A percentile compares a stretch with the other conserved stretches of the same genome.
phyloP scores from a whole-genome alignment of 805 yeast genomes.

The Nakazawaea ishiwadae region DNA sequence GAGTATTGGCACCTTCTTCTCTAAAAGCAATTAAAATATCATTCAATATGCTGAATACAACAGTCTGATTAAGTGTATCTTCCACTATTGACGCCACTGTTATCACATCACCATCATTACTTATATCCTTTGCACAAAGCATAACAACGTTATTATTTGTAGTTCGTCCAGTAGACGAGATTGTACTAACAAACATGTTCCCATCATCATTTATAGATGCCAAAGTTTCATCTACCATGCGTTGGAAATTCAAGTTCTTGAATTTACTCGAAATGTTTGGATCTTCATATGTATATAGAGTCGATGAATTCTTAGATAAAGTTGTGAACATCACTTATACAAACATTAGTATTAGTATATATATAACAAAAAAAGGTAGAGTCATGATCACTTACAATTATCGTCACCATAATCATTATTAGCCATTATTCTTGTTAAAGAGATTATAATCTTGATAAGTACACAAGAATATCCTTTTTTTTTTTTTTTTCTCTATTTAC shows the following conservation, averaged over 20 bases:
- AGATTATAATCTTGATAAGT: no score
- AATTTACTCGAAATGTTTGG: constrained; percentile 31
- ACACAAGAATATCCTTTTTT: no score
- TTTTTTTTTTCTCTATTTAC: no score
- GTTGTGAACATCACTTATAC: constrained; percentile 40
- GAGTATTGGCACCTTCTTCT: constrained; percentile 15
- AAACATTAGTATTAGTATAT: background rate
- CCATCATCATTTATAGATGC: constrained; percentile 39
- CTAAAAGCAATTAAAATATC: constrained; percentile 46
- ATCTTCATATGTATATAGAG: constrained; percentile 55
- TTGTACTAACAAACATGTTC: constrained; percentile 28
- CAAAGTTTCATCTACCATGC: constrained; percentile 47
- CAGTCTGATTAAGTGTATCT: constrained; percentile 36
- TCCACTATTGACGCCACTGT: constrained; percentile 48
- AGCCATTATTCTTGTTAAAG: no score
- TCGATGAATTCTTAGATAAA: constrained; percentile 50
- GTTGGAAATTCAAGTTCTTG: constrained; percentile 46
- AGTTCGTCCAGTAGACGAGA: constrained; percentile 24
- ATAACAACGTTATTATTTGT: constrained; percentile 27
- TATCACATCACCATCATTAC: constrained; percentile 41
- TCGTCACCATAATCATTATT: no score
- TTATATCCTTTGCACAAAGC: constrained; percentile 44
- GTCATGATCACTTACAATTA: no score
- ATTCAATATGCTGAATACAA: constrained; percentile 43
- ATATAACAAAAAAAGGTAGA: no score